A percentile compares a stretch with the other conserved stretches of the same genome.
Conservation (phyloP, 2,329 filamentous ascomycete genomes). For the Chaetomium sp. region DNA sequence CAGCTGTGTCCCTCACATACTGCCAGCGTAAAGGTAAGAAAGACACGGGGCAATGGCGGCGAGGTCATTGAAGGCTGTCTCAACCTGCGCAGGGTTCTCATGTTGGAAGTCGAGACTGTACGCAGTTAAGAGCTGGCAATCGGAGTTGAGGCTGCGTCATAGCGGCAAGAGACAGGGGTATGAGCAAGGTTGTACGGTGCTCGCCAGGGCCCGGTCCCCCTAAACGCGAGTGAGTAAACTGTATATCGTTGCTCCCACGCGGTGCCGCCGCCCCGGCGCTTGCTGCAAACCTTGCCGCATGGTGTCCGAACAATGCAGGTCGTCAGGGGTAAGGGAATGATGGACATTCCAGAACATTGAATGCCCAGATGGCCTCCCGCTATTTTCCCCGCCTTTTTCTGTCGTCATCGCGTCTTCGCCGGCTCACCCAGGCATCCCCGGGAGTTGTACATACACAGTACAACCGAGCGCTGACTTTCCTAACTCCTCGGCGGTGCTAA, state of each 20-base stretch:
- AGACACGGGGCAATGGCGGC: neutral
- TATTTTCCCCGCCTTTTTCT: neutral
- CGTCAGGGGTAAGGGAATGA: neutral
- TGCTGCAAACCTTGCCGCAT: neutral
- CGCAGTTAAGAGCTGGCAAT: neutral
- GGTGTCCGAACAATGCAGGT: neutral
- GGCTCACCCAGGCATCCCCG: conserved; percentile 8
- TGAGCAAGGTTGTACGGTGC: neutral
- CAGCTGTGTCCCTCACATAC: neutral
- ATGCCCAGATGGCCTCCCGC: neutral
- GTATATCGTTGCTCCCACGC: neutral
- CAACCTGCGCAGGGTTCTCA: neutral
- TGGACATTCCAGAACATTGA: neutral
- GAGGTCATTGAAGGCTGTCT: neutral
- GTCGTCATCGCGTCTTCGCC: conserved; percentile 25
- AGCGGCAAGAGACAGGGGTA: neutral
- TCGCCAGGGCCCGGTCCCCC: neutral
- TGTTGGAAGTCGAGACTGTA: neutral
- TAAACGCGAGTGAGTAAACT: neutral
- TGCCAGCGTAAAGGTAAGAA: neutral
- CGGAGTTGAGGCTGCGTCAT: conserved; percentile 8
- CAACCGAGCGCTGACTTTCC: conserved; percentile 2
- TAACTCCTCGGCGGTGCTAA: neutral
- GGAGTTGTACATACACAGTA: too few relatives aligned
- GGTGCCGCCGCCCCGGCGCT: neutral